phyloP scores from a whole-genome alignment of 2,329 filamentous ascomycete species.

The Emericellopsis atlantica region DNA sequence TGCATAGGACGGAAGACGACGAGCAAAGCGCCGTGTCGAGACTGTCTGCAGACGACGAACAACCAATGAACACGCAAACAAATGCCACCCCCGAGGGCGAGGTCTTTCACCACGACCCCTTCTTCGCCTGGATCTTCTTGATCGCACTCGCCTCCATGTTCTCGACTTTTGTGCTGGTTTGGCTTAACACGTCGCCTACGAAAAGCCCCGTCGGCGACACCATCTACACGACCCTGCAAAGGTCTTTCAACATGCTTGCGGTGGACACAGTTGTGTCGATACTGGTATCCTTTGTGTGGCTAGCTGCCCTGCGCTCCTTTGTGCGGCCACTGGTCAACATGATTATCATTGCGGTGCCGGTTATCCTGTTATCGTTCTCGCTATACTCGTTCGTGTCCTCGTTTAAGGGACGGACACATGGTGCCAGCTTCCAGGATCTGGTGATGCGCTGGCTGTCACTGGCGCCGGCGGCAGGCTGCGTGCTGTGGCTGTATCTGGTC shows the following conservation, averaged over 20 bases:
- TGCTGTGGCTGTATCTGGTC: constrained; percentile 75
- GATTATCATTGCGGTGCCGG: constrained; percentile 72
- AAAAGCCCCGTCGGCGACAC: constrained; percentile 78
- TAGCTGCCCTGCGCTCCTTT: constrained; percentile 78
- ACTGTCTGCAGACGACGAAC: constrained; percentile 20
- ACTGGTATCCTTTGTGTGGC: constrained; percentile 79
- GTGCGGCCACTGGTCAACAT: constrained; percentile 71
- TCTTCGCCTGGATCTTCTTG: constrained; percentile 84
- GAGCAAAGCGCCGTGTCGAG: constrained; percentile 24
- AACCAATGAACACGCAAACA: constrained; percentile 21
- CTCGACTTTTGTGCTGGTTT: constrained; percentile 80
- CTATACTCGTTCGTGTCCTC: constrained; percentile 86
- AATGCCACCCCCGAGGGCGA: constrained; percentile 43
- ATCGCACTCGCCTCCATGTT: constrained; percentile 76
- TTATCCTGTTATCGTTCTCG: constrained; percentile 79
- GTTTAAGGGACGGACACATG: constrained; percentile 64
- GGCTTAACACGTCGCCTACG: constrained; percentile 68
- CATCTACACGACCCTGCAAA: constrained; percentile 78
- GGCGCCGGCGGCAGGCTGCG: constrained; percentile 59
- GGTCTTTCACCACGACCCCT: constrained; percentile 71
- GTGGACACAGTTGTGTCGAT: constrained; percentile 87
- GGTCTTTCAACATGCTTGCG: constrained; percentile 79
- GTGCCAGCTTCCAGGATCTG: constrained; percentile 70
- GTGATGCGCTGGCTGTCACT: constrained; percentile 81
- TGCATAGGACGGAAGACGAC: constrained; percentile 25